Evolutionary conservation across 108 stramenopile genomes (phyloP), one percentile per base, ranked within the genome.

Genomic region (Fragilaria radians): DNA sequence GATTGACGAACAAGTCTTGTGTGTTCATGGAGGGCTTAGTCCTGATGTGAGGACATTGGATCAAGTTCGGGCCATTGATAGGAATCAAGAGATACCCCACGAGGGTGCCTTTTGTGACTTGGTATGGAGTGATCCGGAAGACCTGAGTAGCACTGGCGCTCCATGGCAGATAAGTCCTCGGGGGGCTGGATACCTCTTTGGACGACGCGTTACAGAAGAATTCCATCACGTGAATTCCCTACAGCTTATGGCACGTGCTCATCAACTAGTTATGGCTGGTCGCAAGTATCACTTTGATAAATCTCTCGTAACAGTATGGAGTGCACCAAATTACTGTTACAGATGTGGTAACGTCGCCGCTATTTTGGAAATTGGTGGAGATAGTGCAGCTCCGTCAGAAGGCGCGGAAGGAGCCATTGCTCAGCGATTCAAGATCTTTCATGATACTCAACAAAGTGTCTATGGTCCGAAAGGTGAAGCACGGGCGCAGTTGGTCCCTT

Each of bases 91-190:
- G 71, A 95, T 99, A 7, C 96, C 98, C 1, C 98, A 97, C 72
- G 98, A 99, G 59, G 98, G 98, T 5, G 96, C 98, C 57, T 97
- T 99, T 96, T 99, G 98, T 67, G 98, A 99, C 78, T 63, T 99
- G 23, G 91, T 99, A 84, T 99, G 98, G 98, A 88, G 82, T 28
- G 98, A 99, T 67, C 98, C 98, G 24, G 98, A 99, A 66, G 95
- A 97, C 52, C 91, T 99, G 55, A 89, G 89, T 59, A 95, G 97
- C 4, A 26, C 24, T 3, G 11, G 11, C 18, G 32, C 25, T 4
- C 3, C 52, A 22, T 99, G 98, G 98, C 96, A 96, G 33, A 61
- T 99, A 19, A 84, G 81, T 48, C 98, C 98, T 14, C 87, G 98
- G n/a, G 98, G 98, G 5, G 98, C 98, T 2, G 98, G 98, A 42